These are phyloP conservation scores for Xylaria palmicola DNA, from an alignment of 495 filamentous ascomycete genomes.

Conservation along the genomic window DNA sequence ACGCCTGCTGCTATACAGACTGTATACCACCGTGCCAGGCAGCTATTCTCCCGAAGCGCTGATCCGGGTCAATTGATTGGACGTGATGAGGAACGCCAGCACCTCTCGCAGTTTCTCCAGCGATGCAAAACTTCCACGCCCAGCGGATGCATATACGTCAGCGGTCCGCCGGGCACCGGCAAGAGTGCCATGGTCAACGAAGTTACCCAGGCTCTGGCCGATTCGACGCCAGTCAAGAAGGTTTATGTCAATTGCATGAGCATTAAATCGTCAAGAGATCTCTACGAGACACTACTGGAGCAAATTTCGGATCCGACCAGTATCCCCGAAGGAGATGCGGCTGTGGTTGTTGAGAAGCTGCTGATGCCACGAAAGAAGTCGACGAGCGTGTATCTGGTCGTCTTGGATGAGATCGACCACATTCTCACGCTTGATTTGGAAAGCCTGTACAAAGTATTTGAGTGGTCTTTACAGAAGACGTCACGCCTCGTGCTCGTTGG, in stretches of 20 bases:
- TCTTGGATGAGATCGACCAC: constrained; percentile 93
- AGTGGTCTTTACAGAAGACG: constrained; percentile 79
- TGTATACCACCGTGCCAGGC: constrained; percentile 82
- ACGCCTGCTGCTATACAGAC: constrained; percentile 64
- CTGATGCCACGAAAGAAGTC: constrained; percentile 62
- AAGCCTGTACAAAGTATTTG: constrained; percentile 85
- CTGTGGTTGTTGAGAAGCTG: constrained; percentile 59
- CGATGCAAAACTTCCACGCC: constrained; percentile 56
- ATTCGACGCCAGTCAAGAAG: constrained; percentile 53
- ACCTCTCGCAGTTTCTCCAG: constrained; percentile 68
- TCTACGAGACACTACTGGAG: constrained; percentile 72
- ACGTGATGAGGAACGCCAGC: constrained; percentile 72
- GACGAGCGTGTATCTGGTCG: constrained; percentile 66
- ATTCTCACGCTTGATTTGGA: constrained; percentile 83
- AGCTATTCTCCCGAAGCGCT: constrained; percentile 77
- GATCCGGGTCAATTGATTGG: constrained; percentile 77
- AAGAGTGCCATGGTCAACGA: constrained; percentile 92
- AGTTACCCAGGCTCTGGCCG: constrained; percentile 59
- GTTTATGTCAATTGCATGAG: constrained; percentile 95
- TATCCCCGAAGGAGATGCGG: constrained; percentile 51
- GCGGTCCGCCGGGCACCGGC: constrained; percentile 91
- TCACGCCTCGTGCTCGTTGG: constrained; percentile 83
- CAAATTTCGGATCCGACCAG: constrained; percentile 39
- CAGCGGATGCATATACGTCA: constrained; percentile 91
- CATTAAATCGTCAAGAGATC: constrained; percentile 77